Evolutionary conservation across 106 monocot genomes (phyloP).

Genomic region (Dendrobium catenatum): DNA sequence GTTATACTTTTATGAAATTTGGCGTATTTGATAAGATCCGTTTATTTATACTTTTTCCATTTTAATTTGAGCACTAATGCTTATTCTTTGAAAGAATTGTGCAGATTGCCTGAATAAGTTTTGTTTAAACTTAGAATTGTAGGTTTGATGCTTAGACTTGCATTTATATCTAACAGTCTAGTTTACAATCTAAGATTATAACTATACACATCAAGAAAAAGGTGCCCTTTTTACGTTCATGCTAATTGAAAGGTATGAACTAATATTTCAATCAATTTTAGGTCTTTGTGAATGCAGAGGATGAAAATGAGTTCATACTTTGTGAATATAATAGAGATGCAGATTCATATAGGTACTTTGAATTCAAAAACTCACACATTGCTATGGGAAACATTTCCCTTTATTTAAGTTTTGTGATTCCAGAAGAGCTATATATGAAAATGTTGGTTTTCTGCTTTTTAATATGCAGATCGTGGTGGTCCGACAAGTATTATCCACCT

Average conservation of each 20-base stretch:
- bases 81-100: background rate
- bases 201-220: background rate
- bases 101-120: background rate
- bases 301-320: constrained; percentile 75
- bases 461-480: constrained; percentile 84
- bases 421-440: background rate
- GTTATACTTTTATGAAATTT: too few species aligned
- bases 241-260: background rate
- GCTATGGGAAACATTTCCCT: background rate
- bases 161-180: background rate
- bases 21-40: too few species aligned
- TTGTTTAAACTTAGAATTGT: background rate
- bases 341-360: constrained; percentile 78
- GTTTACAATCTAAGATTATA: background rate
- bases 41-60: too few species aligned
- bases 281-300: constrained; percentile 50
- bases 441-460: background rate
- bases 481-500: constrained; percentile 74
- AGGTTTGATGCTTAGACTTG: background rate
- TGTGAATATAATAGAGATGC: constrained; percentile 98
- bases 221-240: background rate
- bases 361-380: background rate
- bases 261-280: constrained; percentile 12
- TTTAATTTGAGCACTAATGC: background rate
- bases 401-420: background rate